Conservation (phyloP, 2,329 filamentous ascomycete genomes). For the Penicillium oxalicum region DNA sequence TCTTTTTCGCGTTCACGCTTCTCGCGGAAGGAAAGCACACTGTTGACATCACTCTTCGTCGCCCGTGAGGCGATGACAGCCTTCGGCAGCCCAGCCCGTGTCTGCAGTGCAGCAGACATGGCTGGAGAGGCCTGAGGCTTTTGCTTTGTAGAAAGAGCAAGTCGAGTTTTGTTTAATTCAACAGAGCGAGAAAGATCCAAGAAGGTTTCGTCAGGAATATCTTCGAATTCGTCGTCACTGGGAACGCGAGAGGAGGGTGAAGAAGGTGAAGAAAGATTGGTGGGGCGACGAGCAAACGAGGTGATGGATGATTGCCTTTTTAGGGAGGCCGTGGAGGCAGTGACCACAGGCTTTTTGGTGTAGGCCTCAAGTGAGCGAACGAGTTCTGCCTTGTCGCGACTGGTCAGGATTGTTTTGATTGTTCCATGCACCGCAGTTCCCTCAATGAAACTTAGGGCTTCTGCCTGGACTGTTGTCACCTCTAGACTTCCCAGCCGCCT, state of each 20-base stretch:
- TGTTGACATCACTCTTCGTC: slow-evolving; percentile 29
- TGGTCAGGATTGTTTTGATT: slow-evolving; percentile 71
- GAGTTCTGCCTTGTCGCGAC: slow-evolving; percentile 79
- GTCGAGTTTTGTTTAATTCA: slow-evolving; percentile 38
- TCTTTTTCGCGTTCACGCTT: slow-evolving; percentile 69
- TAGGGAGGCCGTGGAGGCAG: slow-evolving; percentile 35
- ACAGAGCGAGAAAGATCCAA: slow-evolving; percentile 39
- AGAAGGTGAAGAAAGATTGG: slow-evolving; percentile 31
- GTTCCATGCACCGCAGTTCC: slow-evolving; percentile 49
- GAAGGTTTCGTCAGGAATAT: slow-evolving; percentile 38
- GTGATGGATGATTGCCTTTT: slow-evolving; percentile 42
- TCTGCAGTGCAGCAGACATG: slow-evolving; percentile 9
- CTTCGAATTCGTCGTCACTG: slow-evolving; percentile 38
- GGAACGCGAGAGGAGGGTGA: slow-evolving; percentile 29
- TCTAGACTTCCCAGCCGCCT: slow-evolving; percentile 70
- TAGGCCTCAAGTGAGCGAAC: slow-evolving; percentile 54
- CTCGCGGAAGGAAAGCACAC: slow-evolving; percentile 58
- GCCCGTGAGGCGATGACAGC: slow-evolving; percentile 19
- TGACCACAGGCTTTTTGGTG: slow-evolving; percentile 41
- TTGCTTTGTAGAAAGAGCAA: slow-evolving; percentile 28
- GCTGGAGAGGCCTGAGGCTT: slow-evolving; percentile 22
- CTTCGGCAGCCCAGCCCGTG: slow-evolving; percentile 22
- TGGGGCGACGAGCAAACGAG: slow-evolving; percentile 34
- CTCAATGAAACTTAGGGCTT: slow-evolving; percentile 58
- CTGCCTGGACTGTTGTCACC: slow-evolving; percentile 60